Evolutionary conservation across 129 eudicot genomes (phyloP).

Genomic region (Flaveria sonorensis): DNA sequence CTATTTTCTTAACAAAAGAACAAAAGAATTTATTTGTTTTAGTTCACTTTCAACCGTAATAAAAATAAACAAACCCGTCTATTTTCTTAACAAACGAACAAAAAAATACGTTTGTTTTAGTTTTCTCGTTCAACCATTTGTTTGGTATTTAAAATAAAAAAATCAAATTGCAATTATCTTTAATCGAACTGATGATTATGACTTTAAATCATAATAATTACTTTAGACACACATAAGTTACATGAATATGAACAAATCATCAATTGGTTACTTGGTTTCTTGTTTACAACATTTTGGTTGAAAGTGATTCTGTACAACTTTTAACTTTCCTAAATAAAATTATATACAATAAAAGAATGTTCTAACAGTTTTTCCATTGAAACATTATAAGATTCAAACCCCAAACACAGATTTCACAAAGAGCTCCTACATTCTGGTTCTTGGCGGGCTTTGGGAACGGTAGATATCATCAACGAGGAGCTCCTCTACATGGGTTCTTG

Average conservation of each 20-base stretch:
- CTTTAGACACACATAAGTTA: background rate
- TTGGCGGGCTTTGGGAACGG: conserved; percentile 38
- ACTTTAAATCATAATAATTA: no score
- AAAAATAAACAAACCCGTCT: no score
- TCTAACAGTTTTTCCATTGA: conserved; percentile 5
- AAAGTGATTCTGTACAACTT: background rate
- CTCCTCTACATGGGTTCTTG: conserved; percentile 2
- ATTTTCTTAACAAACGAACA: no score
- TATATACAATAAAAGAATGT: conserved; percentile 73
- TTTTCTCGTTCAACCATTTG: no score
- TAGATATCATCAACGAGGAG: conserved; percentile 55
- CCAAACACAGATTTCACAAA: conserved; percentile 16
- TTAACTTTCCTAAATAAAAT: conserved; percentile 20
- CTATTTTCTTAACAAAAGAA: no score
- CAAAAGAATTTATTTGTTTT: no score
- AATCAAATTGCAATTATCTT: no score
- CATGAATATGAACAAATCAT: conserved; percentile 8
- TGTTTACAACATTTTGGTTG: conserved; percentile 4
- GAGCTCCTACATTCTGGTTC: conserved; percentile 38
- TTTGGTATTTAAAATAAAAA: no score
- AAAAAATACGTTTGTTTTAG: no score
- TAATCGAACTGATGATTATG: no score
- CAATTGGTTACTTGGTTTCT: conserved; percentile 2
- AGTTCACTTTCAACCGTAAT: no score
- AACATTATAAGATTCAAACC: conserved; percentile 29